Base-by-base conservation (phyloP, 2,329 filamentous ascomycete genomes). In the Aquanectria penicillioides region DNA sequence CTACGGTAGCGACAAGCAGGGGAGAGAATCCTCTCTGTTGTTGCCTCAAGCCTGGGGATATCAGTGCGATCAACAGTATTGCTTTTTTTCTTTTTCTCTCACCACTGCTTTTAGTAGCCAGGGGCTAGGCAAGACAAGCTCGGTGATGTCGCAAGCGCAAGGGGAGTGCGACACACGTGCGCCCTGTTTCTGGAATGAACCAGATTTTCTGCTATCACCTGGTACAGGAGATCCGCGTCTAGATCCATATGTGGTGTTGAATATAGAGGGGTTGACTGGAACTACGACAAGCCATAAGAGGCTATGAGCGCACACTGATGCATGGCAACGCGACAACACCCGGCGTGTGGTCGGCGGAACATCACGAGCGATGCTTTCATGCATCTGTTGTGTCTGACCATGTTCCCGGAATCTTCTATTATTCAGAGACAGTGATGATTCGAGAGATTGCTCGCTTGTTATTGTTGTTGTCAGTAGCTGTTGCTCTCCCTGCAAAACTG, bases 171-270 rank as follows among this genome's bases (percentile, higher is more conserved):
- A 44, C 47, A 61, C 47, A 61, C 51, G 57, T 57, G 59, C 50
- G 53, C 57, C 49, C 48, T 47, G 61, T 64, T 67, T 64, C 64
- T 69, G 66, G 66, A 65, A 69, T 60, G 25, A 61, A 47, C 53
- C 47, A 52, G 37, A 48, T 28, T 34, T 43, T 18, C 55, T 44
- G 40, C 46, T 63, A 52, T 48, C 48, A 34, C 33, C 46, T 48
- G 25, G 41, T n/a, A 23, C 33, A 54, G 40, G 28, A 28, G 54
- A 62, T 59, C 54, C 34, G 54, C 38, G 48, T 23, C 53, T 37
- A 13, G 44, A 41, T 22, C 41, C 34, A 49, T 53, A 34, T 29
- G 34, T 53, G 38, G 40, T 54, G 40, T 41, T 31, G 31, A 15
- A 37, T 37, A 61, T 59, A 54, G 41, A 40, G 57, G 50, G 40